Evolutionary conservation across 148 eudicot genomes (phyloP), one percentile per base, ranked within the genome.

Genomic region (Cornus controversa): DNA sequence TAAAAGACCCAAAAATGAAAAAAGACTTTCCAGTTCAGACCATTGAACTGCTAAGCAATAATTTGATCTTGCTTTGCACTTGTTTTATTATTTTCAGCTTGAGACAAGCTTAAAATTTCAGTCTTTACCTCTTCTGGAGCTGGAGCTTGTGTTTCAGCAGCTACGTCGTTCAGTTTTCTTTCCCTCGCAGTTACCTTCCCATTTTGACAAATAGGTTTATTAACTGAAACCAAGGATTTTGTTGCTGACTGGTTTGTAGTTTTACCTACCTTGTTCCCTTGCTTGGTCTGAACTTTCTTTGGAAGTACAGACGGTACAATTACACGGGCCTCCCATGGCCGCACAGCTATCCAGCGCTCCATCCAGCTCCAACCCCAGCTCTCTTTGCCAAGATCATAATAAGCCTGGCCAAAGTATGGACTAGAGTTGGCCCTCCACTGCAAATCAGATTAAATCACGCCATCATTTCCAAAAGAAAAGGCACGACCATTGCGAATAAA

Each of bases 351-450:
- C 86, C 80, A 80, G 6, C 72, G 77, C 67, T 83, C 81, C 86
- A 66, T 80, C 86, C 86, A 69, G 75, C 83, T 83, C 86, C 83
- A 80, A 1, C 86, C 83, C 86, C 83, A 80, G 63, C 76, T 77
- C 14, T 50, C 72, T 36, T 68, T 76, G 54, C 86, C 75, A 18
- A 83, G 71, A 31, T 82, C 76, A 9, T 74, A 58, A 37, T 82
- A 78, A 40, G 72, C 75, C 18, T 80, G 69, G 18, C 85, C 85
- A 10, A 78, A 78, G 16, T 72, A 63, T 7, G 69, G 82, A 26
- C 60, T 71, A 0, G 85, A 62, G 64, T 75, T 74, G 28, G 82
- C 85, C 76, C 85, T 78, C 85, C 85, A 82, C 85, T 82, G 79
- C 36, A 31, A 68, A 23, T 26, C 18, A 37, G 10, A 47, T 42